Conservation (phyloP, 805 yeast species). For the Metschnikowia sp. region DNA sequence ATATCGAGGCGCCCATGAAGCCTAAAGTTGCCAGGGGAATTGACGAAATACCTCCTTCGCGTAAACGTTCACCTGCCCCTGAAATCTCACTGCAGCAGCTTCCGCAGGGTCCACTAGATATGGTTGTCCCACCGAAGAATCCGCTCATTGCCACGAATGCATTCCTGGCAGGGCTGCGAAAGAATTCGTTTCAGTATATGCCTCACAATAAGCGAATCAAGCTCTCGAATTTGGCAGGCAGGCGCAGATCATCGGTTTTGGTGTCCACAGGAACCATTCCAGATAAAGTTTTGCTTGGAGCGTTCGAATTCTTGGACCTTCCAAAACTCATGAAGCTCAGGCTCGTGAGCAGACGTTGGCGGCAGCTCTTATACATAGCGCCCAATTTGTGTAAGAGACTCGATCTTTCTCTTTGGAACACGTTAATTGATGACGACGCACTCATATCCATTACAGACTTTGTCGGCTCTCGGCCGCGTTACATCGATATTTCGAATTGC, state of each 20-base stretch:
- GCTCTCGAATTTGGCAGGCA: conserved; percentile 41
- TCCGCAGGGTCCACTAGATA: conserved; percentile 16
- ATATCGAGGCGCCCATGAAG: conserved; percentile 7
- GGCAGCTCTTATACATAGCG: conserved; percentile 57
- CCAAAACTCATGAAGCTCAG: conserved; percentile 60
- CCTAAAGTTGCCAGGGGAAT: conserved; percentile 4
- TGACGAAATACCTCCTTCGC: conserved; percentile 5
- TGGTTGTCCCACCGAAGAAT: conserved; percentile 38
- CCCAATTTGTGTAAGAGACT: conserved; percentile 48
- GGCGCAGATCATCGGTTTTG: conserved; percentile 55
- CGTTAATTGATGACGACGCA: conserved; percentile 54
- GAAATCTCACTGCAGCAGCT: conserved; percentile 7
- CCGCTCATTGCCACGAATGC: conserved; percentile 31
- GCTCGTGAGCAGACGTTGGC: conserved; percentile 63
- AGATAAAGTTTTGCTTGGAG: conserved; percentile 52
- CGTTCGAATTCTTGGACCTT: conserved; percentile 52
- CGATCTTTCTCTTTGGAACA: conserved; percentile 62
- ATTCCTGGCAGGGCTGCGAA: conserved; percentile 24
- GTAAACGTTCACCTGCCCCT: conserved; percentile 15
- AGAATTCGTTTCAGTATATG: conserved; percentile 47
- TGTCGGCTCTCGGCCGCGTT: conserved; percentile 64
- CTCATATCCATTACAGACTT: conserved; percentile 60
- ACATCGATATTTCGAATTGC: conserved; percentile 65
- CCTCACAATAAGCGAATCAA: conserved; percentile 53
- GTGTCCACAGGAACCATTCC: conserved; percentile 55